phyloP scores from a whole-genome alignment of 768 basidiomycete species.

The Amanita exitialis region DNA sequence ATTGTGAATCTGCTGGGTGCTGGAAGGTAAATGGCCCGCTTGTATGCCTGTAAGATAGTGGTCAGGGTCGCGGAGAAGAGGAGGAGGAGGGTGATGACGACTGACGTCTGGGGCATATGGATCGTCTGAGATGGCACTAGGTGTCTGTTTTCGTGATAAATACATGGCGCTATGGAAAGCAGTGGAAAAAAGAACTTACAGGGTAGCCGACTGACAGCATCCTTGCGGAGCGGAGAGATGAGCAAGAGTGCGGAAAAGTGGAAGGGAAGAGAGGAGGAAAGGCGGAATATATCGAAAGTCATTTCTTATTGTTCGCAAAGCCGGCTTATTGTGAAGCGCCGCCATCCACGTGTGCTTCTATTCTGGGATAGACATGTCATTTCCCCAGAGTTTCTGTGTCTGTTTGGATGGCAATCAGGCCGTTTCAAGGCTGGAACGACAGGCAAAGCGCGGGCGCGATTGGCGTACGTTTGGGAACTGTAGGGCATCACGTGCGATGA shows the following conservation, averaged over 20 bases:
- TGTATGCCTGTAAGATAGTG: conserved; percentile 35
- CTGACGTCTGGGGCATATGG: conserved; percentile 1
- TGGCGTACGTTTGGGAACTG: too few species aligned
- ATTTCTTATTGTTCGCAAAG: conserved; percentile 3
- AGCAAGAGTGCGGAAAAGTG: too few species aligned
- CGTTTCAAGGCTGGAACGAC: background rate
- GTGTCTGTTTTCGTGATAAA: background rate
- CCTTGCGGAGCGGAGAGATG: too few species aligned
- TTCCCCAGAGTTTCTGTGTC: background rate
- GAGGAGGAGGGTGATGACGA: too few species aligned
- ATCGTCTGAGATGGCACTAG: background rate
- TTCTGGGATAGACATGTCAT: background rate
- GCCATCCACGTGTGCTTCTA: background rate
- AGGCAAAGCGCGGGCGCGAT: too few species aligned
- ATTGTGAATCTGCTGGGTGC: conserved; percentile 53
- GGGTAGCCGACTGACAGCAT: background rate
- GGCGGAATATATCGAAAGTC: background rate
- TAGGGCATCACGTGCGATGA: background rate
- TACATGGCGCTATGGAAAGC: background rate
- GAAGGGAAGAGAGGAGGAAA: background rate
- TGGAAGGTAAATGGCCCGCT: conserved; percentile 47
- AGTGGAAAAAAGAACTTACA: background rate
- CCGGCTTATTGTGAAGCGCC: conserved; percentile 1
- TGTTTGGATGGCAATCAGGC: background rate
- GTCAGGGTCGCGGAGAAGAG: background rate